Conservation (phyloP, 2,329 filamentous ascomycete genomes). For the Trichothecium sympodiale region DNA sequence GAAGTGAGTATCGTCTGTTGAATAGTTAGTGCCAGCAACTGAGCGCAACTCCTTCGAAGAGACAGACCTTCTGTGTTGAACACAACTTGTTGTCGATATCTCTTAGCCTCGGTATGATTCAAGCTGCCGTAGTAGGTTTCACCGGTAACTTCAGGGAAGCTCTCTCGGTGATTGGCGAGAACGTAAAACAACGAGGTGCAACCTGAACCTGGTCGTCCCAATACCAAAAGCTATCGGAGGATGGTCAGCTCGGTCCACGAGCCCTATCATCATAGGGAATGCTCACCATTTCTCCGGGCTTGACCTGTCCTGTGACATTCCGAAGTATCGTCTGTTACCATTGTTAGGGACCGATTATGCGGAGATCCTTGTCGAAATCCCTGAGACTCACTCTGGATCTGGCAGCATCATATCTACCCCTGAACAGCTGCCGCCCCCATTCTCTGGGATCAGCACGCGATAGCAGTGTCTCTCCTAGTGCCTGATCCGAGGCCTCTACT, state of each 20-base stretch:
- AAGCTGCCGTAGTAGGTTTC: slow-evolving; percentile 16
- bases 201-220: slow-evolving; percentile 19
- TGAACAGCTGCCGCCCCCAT: slow-evolving; percentile 4
- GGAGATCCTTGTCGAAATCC: too few relatives aligned
- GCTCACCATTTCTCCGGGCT: slow-evolving; percentile 30
- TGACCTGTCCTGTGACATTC: slow-evolving; percentile 24
- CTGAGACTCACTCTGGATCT: background rate
- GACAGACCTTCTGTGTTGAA: slow-evolving; percentile 19
- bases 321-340: slow-evolving; percentile 25
- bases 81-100: slow-evolving; percentile 16
- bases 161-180: slow-evolving; percentile 16
- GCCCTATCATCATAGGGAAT: background rate
- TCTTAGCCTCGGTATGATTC: slow-evolving; percentile 11
- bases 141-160: slow-evolving; percentile 16
- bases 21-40: too few relatives aligned
- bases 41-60: background rate
- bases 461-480: slow-evolving; percentile 12
- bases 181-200: slow-evolving; percentile 19
- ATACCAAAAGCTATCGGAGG: slow-evolving; percentile 15
- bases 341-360: background rate
- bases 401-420: background rate
- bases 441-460: slow-evolving; percentile 12
- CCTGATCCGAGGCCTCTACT: slow-evolving; percentile 10
- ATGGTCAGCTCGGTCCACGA: background rate
- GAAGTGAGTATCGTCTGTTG: slow-evolving; percentile 45